A percentile compares a stretch with the other conserved stretches of the same genome.
phyloP scores from a whole-genome alignment of 768 basidiomycete species.

The Mycena galopus region DNA sequence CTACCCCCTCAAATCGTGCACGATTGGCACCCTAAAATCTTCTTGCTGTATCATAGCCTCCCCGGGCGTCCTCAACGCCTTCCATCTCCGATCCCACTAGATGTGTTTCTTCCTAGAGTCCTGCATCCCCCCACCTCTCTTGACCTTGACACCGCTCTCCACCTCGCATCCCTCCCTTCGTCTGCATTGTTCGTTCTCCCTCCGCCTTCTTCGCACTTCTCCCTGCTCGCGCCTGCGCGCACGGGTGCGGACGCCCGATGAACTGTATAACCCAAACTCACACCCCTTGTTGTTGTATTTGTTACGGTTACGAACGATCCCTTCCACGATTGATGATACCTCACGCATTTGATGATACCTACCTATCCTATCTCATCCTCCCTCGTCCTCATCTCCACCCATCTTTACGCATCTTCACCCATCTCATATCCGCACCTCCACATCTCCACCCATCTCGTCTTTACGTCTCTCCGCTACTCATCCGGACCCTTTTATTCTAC shows the following conservation, averaged over 20 bases:
- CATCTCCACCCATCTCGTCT: background rate
- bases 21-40: background rate
- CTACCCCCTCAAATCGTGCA: background rate
- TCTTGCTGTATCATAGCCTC: constrained; percentile 15
- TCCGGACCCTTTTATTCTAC: constrained; percentile 14
- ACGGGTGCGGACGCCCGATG: background rate
- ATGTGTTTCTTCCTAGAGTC: constrained; percentile 5
- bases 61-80: background rate
- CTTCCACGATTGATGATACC: constrained; percentile 27
- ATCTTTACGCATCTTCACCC: background rate
- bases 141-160: background rate
- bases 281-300: constrained; percentile 30
- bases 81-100: background rate
- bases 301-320: background rate
- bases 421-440: background rate
- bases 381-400: background rate
- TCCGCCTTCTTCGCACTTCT: background rate
- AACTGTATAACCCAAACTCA: constrained; percentile 16
- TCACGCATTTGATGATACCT: constrained; percentile 37
- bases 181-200: background rate
- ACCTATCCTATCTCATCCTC: background rate
- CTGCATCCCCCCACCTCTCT: background rate
- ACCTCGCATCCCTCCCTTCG: background rate
- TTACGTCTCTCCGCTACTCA: background rate
- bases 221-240: too few species aligned